phyloP scores from a whole-genome alignment of 208 protist species.

The Leishmania arabica region DNA sequence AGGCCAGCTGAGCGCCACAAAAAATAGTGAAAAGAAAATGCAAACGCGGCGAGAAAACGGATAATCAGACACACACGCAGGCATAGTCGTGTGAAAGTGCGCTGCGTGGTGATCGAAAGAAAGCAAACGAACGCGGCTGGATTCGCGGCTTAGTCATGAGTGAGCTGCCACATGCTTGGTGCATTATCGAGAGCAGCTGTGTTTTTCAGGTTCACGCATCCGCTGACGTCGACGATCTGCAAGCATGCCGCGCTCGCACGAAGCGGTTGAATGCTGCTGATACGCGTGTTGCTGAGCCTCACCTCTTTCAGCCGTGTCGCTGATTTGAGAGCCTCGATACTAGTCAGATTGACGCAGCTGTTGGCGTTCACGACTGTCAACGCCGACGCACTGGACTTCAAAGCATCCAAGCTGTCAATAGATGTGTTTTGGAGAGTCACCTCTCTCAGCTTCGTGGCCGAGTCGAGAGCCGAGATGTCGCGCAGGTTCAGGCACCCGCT shows the following conservation, averaged over 20 bases:
- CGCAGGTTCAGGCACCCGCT: constrained; percentile 15
- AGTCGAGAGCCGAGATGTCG: constrained; percentile 6
- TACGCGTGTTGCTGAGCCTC: constrained; percentile 6
- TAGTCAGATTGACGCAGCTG: constrained; percentile 10
- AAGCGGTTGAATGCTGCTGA: background rate
- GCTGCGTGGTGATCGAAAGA: background rate
- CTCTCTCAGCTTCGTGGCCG: background rate
- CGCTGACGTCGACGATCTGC: constrained; percentile 4
- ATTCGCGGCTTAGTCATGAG: background rate
- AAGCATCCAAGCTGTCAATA: background rate
- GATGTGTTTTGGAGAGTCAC: constrained; percentile 8
- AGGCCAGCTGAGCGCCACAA: background rate
- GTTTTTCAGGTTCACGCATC: constrained; percentile 8
- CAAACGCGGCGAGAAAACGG: background rate
- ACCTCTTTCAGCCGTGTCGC: constrained; percentile 5
- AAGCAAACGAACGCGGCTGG: background rate
- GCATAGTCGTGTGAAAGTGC: background rate
- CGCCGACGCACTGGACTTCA: background rate
- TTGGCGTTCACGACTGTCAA: background rate
- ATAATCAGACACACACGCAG: background rate
- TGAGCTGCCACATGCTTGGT: background rate
- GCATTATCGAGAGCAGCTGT: background rate
- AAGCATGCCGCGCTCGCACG: background rate
- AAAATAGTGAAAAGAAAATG: background rate
- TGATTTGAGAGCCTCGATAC: background rate